phyloP scores from a whole-genome alignment of 2,329 filamentous ascomycete species.

The Diplodia scrobiculata region DNA sequence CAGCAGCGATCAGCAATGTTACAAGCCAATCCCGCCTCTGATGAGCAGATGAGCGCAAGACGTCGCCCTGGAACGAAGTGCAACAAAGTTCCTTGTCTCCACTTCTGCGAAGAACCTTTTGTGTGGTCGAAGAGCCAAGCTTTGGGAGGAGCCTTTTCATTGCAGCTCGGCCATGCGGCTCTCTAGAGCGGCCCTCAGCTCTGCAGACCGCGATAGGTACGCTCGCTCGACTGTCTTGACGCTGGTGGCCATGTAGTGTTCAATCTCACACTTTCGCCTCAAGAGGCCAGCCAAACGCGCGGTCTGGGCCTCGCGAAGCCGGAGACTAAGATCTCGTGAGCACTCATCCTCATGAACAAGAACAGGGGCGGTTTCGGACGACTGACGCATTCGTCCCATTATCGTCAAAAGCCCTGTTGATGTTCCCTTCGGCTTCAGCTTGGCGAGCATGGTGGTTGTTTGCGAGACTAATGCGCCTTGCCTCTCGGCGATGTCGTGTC shows the following conservation, averaged over 20 bases:
- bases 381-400: constrained; percentile 39
- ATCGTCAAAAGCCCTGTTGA: constrained; percentile 36
- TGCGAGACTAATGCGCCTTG: constrained; percentile 31
- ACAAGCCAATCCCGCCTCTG: neutral
- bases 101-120: neutral
- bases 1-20: constrained; percentile 5
- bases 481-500: constrained; percentile 38
- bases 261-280: constrained; percentile 25
- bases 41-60: neutral
- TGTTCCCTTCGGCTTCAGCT: constrained; percentile 31
- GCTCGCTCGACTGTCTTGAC: constrained; percentile 23
- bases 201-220: neutral
- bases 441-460: constrained; percentile 33
- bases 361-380: neutral
- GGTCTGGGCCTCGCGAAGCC: constrained; percentile 24
- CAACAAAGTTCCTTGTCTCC: neutral
- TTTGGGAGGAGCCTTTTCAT: neutral
- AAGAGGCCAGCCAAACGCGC: constrained; percentile 20
- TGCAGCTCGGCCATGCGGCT: constrained; percentile 9
- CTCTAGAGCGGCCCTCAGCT: constrained; percentile 9
- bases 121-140: neutral
- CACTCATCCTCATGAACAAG: neutral
- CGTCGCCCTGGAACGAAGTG: constrained; percentile 4
- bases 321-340: neutral
- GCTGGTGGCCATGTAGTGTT: constrained; percentile 25